Evolutionary conservation across 495 filamentous ascomycete species (phyloP).

Genomic region (Penicillium desertorum): DNA sequence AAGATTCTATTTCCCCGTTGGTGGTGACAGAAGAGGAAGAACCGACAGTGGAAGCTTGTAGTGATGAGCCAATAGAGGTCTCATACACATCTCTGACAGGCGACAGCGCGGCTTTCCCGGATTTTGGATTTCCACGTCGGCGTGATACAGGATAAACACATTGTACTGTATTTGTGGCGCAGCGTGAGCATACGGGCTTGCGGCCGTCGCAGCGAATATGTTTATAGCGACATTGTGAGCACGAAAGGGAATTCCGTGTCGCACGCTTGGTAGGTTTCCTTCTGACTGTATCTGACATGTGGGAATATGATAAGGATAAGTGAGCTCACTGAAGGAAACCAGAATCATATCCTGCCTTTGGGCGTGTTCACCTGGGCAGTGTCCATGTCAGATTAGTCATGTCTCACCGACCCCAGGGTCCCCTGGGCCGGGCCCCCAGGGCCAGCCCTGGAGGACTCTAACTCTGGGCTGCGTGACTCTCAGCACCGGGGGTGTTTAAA

Average conservation of each 20-base stretch:
- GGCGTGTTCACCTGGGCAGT: no score
- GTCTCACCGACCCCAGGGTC: no score
- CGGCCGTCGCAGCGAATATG: conserved; percentile 26
- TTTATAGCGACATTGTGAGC: conserved; percentile 27
- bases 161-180: conserved; percentile 11
- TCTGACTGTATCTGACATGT: neutral
- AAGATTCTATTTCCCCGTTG: neutral
- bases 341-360: no score
- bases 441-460: no score
- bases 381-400: no score
- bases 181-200: conserved; percentile 23
- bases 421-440: no score
- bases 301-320: neutral
- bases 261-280: neutral
- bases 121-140: conserved; percentile 15
- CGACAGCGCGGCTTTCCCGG: neutral
- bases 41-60: neutral
- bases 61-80: neutral
- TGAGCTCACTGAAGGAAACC: neutral
- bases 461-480: no score
- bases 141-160: conserved; percentile 21
- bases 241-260: conserved; percentile 24
- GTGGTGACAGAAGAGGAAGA: neutral
- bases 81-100: neutral
- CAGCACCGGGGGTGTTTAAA: no score